These are phyloP conservation scores for Paraphaeosphaeria sporulosa DNA, from an alignment of 2,329 filamentous ascomycete genomes.

Conservation along the genomic window DNA sequence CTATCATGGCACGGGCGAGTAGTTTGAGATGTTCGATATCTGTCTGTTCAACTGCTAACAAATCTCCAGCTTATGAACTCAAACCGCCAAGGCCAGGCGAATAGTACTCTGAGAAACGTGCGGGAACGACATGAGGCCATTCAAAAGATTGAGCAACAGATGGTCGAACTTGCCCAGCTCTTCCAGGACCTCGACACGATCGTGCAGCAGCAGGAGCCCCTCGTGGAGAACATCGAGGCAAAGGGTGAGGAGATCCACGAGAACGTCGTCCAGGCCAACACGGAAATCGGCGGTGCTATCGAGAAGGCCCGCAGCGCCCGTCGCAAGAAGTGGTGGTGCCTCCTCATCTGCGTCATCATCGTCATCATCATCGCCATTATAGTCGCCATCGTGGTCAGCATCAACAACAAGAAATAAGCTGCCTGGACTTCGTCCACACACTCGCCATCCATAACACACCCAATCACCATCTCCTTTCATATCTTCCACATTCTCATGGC, in stretches of 20 bases:
- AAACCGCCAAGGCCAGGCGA: slow-evolving; percentile 81
- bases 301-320: slow-evolving; percentile 71
- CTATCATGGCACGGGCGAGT: too few species aligned
- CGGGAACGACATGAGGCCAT: slow-evolving; percentile 85
- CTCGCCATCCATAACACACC: slow-evolving; percentile 12
- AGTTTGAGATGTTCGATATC: too few species aligned
- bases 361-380: slow-evolving; percentile 51
- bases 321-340: slow-evolving; percentile 97
- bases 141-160: slow-evolving; percentile 88
- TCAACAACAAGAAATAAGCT: slow-evolving; percentile 34
- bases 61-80: slow-evolving; percentile 71
- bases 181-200: slow-evolving; percentile 90
- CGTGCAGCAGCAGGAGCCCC: slow-evolving; percentile 84
- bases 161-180: slow-evolving; percentile 84
- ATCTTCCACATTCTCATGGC: slow-evolving; percentile 28
- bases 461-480: slow-evolving; percentile 25
- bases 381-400: slow-evolving; percentile 44
- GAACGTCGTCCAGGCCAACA: slow-evolving; percentile 85
- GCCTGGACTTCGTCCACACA: slow-evolving; percentile 1
- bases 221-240: slow-evolving; percentile 81
- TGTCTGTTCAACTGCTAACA: slow-evolving; percentile 24
- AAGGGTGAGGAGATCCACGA: slow-evolving; percentile 86
- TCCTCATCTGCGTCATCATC: slow-evolving; percentile 69
- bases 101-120: slow-evolving; percentile 79
- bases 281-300: slow-evolving; percentile 82